Base-by-base conservation (phyloP, 805 yeast genomes). In the Lipomyces spencermartinsiae region DNA sequence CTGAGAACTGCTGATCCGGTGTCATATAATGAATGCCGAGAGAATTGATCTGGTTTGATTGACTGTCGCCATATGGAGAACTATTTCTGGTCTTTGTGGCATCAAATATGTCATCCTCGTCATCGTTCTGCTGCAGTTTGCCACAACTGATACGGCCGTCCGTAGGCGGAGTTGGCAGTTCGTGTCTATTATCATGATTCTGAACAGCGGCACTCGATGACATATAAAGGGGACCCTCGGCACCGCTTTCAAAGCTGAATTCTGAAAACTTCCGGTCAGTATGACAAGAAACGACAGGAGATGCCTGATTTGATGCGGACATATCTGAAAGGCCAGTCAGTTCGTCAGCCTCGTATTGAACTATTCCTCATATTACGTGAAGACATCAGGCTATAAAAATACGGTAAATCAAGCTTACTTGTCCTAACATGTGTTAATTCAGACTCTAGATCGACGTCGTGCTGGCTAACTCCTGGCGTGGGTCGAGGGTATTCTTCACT, bases 161-260 rank as follows among this genome's bases (percentile, higher is more conserved):
- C 14, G 43, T 37, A 12, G 43, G 16, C 22, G 16, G 22, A n/a
- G 49, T 8, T n/a, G 49, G 22, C 49, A 43, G 22, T 16, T 43
- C 49, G n/a, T 43, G 49, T 16, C n/a, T 8, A 9, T 16, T 16
- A 7, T 7, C 16, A 43, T 43, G 25, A 43, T 8, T 57, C n/a
- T 57, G 43, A 4, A 33, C 5, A 12, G 43, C n/a, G 1, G 43
- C 43, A 33, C 43, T 1, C 10, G 59, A 57, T 19, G 59, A 29
- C 16, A 35, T 35, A n/a, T 19, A 14, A 39, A 35, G 34, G 22
- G 60, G 66, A 35, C 22, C 43, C 35, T 39, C 59, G 19, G 51
- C 14, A 3, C 64, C 64, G 25, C 59, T 54, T 9, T 34, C 62
- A 55, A 66, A 66, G 39, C 69, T 66, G 34, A 66, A 63, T 7